phyloP scores from a whole-genome alignment of 768 basidiomycete species.

The Pisolithus microcarpus region DNA sequence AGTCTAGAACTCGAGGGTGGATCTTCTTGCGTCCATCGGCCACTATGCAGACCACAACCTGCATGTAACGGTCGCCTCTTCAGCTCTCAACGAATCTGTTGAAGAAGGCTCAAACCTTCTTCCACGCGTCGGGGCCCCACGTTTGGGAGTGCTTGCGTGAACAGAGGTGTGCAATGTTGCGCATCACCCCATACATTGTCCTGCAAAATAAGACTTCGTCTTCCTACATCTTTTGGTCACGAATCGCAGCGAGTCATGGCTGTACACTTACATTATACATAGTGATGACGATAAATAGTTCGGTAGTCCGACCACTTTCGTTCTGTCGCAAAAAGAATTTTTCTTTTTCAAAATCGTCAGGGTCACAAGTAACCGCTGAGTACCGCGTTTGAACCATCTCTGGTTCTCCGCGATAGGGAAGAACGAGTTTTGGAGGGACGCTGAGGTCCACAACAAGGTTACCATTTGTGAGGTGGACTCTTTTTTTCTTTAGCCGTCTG shows the following conservation, averaged over 20 bases:
- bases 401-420: slow-evolving; percentile 61
- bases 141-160: slow-evolving; percentile 86
- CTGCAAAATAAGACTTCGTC: slow-evolving; percentile 87
- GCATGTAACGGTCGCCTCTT: not conserved
- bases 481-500: slow-evolving; percentile 72
- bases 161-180: slow-evolving; percentile 73
- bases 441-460: slow-evolving; percentile 80
- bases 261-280: slow-evolving; percentile 81
- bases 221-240: slow-evolving; percentile 41
- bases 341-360: slow-evolving; percentile 80
- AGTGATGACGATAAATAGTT: slow-evolving; percentile 90
- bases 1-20: slow-evolving; percentile 80
- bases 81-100: not conserved
- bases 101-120: slow-evolving; percentile 52
- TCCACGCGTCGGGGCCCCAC: slow-evolving; percentile 96
- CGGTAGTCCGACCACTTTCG: slow-evolving; percentile 71
- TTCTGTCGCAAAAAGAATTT: slow-evolving; percentile 85
- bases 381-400: slow-evolving; percentile 73
- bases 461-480: slow-evolving; percentile 78
- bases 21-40: slow-evolving; percentile 81
- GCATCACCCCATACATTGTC: slow-evolving; percentile 93
- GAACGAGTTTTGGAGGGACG: slow-evolving; percentile 77
- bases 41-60: slow-evolving; percentile 91
- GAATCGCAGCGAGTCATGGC: slow-evolving; percentile 1
- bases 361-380: slow-evolving; percentile 90